A percentile compares a stretch with the other conserved stretches of the same genome.
These are phyloP conservation scores for Paramecium sonneborni DNA, from an alignment of 73 alveolate genomes.

Conservation along the genomic window DNA sequence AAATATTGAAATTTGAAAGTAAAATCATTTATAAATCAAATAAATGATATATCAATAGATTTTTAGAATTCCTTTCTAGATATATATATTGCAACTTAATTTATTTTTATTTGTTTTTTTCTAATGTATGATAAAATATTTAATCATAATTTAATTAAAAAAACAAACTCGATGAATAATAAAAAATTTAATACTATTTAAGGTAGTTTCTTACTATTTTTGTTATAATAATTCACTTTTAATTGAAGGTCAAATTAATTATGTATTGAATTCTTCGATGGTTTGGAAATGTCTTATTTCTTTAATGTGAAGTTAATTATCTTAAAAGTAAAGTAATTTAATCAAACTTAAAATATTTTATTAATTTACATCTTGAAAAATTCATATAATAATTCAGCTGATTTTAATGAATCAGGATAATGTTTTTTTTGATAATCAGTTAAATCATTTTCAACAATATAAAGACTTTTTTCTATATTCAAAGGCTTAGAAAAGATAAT, in stretches of 20 bases:
- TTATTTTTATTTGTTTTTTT: too few relatives aligned
- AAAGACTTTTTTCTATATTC: not conserved
- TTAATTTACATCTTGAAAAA: not conserved
- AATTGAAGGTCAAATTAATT: not conserved
- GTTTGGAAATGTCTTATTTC: not conserved
- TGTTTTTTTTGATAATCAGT: not conserved
- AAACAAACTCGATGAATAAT: too few relatives aligned
- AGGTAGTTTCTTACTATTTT: too few relatives aligned
- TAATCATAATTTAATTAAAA: too few relatives aligned
- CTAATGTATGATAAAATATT: too few relatives aligned
- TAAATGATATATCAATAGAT: too few relatives aligned
- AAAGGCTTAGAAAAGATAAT: constrained; percentile 13
- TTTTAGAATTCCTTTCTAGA: too few relatives aligned
- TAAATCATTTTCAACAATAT: not conserved
- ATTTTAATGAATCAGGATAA: not conserved
- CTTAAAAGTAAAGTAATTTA: not conserved
- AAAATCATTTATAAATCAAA: too few relatives aligned
- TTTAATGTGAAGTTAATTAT: not conserved
- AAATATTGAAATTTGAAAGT: too few relatives aligned
- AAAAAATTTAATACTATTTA: too few relatives aligned
- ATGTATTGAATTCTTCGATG: not conserved
- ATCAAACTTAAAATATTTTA: not conserved
- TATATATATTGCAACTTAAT: too few relatives aligned
- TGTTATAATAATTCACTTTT: not conserved
- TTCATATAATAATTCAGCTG: not conserved